Percentiles rank a stretch among this genome's conserved stretches.
These are phyloP conservation scores for Boletus insuetus DNA, from an alignment of 768 basidiomycete genomes.

Conservation along the genomic window DNA sequence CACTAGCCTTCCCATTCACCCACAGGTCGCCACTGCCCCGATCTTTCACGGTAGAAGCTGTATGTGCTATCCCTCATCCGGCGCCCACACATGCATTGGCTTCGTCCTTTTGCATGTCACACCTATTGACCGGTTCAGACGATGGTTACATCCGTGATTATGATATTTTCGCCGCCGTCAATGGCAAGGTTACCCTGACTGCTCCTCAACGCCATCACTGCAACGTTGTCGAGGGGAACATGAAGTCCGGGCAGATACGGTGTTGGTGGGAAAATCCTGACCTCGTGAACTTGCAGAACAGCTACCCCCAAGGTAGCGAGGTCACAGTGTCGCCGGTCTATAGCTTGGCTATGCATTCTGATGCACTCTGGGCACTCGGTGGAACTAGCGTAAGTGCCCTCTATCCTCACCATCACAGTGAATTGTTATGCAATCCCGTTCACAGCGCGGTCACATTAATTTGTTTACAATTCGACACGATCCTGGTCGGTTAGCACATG, in stretches of 20 bases:
- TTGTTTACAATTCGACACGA: constrained; percentile 92
- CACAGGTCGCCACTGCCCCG: constrained; percentile 40
- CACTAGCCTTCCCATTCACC: constrained; percentile 35
- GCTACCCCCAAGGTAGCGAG: constrained; percentile 46
- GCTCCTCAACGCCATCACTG: constrained; percentile 88
- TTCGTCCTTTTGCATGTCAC: constrained; percentile 80
- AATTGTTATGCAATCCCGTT: constrained; percentile 16
- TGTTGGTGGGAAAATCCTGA: constrained; percentile 87
- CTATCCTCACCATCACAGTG: constrained; percentile 15
- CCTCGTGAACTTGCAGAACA: constrained; percentile 16
- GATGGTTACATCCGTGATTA: constrained; percentile 94
- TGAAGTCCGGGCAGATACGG: constrained; percentile 83
- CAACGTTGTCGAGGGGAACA: constrained; percentile 86
- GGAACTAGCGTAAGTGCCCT: constrained; percentile 71
- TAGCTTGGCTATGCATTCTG: constrained; percentile 87
- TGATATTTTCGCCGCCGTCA: constrained; percentile 85
- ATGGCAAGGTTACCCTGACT: constrained; percentile 82
- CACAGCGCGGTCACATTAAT: constrained; percentile 85
- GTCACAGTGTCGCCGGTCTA: constrained; percentile 70
- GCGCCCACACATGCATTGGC: constrained; percentile 87
- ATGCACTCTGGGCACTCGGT: constrained; percentile 89
- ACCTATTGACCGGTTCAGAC: constrained; percentile 86
- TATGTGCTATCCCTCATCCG: constrained; percentile 89
- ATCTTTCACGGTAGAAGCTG: constrained; percentile 83
- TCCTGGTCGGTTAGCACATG: constrained; percentile 74